Percentiles rank a stretch among this genome's conserved stretches.
phyloP scores from a whole-genome alignment of 208 protist genomes.

The Crithidia mellificae region DNA sequence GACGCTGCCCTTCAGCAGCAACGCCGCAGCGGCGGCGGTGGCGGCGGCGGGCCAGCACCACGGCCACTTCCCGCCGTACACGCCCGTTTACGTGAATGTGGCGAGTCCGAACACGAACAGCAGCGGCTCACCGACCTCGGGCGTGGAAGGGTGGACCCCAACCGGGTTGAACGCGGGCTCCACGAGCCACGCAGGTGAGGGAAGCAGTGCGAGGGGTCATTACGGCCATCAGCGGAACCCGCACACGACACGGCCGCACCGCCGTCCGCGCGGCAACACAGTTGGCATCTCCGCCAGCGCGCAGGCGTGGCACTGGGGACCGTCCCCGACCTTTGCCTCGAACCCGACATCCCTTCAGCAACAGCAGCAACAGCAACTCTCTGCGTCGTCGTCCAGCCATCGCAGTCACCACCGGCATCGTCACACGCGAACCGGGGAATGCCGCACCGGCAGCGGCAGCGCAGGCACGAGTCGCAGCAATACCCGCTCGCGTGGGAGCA shows the following conservation, averaged over 20 bases:
- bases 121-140: neutral
- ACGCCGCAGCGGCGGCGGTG: neutral
- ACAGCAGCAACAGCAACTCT: too few species aligned
- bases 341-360: too few species aligned
- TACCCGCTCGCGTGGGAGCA: neutral
- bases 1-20: constrained; percentile 1
- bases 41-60: constrained; percentile 4
- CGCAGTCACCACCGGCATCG: neutral
- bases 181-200: neutral
- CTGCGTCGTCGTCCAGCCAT: neutral
- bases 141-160: neutral
- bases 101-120: neutral
- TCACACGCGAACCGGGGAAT: neutral
- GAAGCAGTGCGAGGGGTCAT: neutral
- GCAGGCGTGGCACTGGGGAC: constrained; percentile 34
- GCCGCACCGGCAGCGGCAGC: neutral
- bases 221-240: neutral
- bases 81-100: constrained; percentile 14
- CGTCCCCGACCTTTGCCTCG: neutral
- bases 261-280: constrained; percentile 12
- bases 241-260: neutral
- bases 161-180: neutral
- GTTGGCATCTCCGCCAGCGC: constrained; percentile 14
- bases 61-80: constrained; percentile 16
- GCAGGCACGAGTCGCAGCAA: constrained; percentile 10